Evolutionary conservation across 306 rosid genomes (phyloP), one percentile per base, ranked within the genome.

Genomic region (Crotalaria pallida): DNA sequence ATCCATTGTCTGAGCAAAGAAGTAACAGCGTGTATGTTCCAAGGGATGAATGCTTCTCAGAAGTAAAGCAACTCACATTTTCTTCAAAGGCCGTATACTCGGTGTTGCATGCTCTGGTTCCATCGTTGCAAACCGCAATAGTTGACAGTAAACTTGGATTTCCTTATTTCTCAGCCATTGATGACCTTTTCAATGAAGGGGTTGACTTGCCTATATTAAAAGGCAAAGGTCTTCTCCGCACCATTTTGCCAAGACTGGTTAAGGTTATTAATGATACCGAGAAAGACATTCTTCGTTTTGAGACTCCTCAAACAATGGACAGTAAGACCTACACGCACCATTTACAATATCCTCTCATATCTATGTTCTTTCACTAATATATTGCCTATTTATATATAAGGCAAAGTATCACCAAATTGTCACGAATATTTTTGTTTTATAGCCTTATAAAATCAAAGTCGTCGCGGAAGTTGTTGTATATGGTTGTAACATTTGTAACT

Each of bases 21-120:
- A 84, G 81, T 13, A 49, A 2, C 18, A 11, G 0, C 0, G 63
- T 84, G 6, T 90, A 90, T 8, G 96, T 90, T 55, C 96, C 96
- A 0, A 76, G 92, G 57, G 96, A 88, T n/a, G 96, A 90, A 75
- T 21, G 62, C 19, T 90, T 90, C 82, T 67, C 95, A 0, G 83
- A 67, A 8, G 41, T 86, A 4, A 90, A 90, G 76, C 80, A 86
- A 60, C 15, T 75, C 0, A 74, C 89, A 0, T 84, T 85, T 77
- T 38, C 72, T 0, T 22, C 83, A 4, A 88, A 76, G 33, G 0
- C 91, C 0, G 0, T 90, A 1, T 33, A 44, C 18, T 83, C 88
- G 0, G 86, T 38, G 45, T 8, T 88, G 53, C 82, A 86, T 5
- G 89, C 82, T 2, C 10, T 90, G 59, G 12, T 86, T 0, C 94